A percentile compares a stretch with the other conserved stretches of the same genome.
These are phyloP conservation scores for Fusarium succisae DNA, from an alignment of 2,329 filamentous ascomycete genomes.

Conservation along the genomic window DNA sequence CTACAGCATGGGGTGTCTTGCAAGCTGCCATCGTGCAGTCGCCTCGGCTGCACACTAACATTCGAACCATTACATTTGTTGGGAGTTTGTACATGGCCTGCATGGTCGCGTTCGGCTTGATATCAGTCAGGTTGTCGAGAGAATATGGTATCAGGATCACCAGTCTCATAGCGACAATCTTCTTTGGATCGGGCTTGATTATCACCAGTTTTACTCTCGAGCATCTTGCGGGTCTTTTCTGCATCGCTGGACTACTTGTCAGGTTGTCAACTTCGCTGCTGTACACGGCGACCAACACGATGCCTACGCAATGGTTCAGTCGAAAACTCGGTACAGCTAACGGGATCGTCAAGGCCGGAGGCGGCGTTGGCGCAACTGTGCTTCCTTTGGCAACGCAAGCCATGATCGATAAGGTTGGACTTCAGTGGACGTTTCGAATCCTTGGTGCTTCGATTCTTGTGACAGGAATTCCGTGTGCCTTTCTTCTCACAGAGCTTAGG, in stretches of 20 bases:
- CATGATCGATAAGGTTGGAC: not conserved
- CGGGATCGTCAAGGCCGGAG: conserved; percentile 8
- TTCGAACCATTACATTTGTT: not conserved
- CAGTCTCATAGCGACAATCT: not conserved
- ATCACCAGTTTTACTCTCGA: not conserved
- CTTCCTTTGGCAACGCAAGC: not conserved
- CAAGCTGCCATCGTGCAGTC: not conserved
- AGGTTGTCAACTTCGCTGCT: not conserved
- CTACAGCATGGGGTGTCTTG: not conserved
- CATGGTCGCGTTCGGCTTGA: not conserved
- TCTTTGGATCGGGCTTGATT: not conserved
- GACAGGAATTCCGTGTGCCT: not conserved
- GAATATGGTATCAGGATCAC: not conserved
- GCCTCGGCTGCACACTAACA: not conserved
- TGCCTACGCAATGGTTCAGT: conserved; percentile 1
- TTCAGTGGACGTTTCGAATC: not conserved
- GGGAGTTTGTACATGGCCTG: conserved; percentile 7
- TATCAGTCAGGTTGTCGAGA: not conserved
- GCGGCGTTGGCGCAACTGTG: not conserved
- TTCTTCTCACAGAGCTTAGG: not conserved
- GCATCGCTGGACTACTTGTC: not conserved
- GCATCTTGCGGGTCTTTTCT: not conserved
- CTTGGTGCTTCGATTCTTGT: not conserved
- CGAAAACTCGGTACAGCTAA: conserved; percentile 1
- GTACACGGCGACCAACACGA: not conserved